Base-by-base conservation (phyloP, 306 rosid genomes). In the Trifolium dubium region DNA sequence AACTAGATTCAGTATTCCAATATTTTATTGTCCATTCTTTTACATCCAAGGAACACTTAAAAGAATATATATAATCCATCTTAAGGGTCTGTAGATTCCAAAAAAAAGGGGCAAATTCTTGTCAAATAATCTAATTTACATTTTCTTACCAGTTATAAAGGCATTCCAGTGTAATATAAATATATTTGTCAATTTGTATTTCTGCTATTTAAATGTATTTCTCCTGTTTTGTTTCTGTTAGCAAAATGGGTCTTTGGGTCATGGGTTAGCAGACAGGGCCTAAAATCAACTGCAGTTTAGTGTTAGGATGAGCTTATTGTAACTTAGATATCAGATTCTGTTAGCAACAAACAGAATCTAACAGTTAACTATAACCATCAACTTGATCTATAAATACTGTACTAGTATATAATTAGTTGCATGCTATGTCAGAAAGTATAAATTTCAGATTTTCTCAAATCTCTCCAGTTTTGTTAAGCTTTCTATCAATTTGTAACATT, bases 141-240 rank as follows among this genome's bases (percentile, higher is more conserved):
- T 70, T 70, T 58, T 74, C 13, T 30, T 1, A n/a, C 5, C 40
- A 29, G 31, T 77, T 40, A 74, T 71, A 17, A 84, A 65, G 60
- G 10, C 50, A 63, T 39, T 58, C 37, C 4, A 30, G 34, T 34
- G 61, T 34, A 72, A 56, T 11, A 41, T 12, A 64, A 41, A 17
- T 40, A 64, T 65, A 64, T 40, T 23, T 65, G 37, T 40, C 12
- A 44, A 65, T 41, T 40, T 40, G 69, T 10, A 64, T 64, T 64
- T 64, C 51, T 64, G 69, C n/a, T 64, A 37, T 37, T 35, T 63
- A 63, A 39, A 7, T 64, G 49, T 64, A 64, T 39, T 64, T 64
- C 51, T 64, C 69, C n/a, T 64, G 32, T 19, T 17, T 39, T 64
- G 32, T 19, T 17, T 39, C 69, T 10, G 17, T 37, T 18, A 17